These are phyloP conservation scores for Trametes cubensis DNA, from an alignment of 768 basidiomycete genomes.

Conservation along the genomic window DNA sequence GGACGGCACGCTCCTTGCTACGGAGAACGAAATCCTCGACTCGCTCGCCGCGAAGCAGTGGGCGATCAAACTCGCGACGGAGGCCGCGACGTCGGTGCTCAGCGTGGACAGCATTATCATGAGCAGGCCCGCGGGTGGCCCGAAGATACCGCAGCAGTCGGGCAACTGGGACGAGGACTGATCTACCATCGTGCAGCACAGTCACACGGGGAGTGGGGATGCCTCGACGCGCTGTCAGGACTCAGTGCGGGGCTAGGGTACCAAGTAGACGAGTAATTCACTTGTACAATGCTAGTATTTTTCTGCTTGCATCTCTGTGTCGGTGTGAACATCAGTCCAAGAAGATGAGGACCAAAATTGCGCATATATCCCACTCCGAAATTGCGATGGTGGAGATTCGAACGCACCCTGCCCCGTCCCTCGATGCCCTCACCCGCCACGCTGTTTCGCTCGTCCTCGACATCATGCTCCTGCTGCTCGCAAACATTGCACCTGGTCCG, in stretches of 20 bases:
- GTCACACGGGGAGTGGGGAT: neutral
- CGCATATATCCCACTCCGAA: neutral
- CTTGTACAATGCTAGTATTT: constrained; percentile 22
- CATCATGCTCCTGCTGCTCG: neutral
- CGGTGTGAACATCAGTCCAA: neutral
- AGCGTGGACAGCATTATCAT: constrained; percentile 98
- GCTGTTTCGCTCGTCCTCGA: neutral
- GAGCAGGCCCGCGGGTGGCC: constrained; percentile 90
- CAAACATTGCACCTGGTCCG: neutral
- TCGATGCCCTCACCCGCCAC: too few species aligned
- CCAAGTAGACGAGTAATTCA: constrained; percentile 24
- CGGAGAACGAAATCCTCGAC: constrained; percentile 74
- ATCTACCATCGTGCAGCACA: neutral
- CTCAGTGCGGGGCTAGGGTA: constrained; percentile 9
- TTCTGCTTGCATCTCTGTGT: constrained; percentile 4
- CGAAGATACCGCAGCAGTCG: constrained; percentile 84
- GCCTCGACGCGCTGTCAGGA: neutral
- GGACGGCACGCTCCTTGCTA: constrained; percentile 73
- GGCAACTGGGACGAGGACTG: constrained; percentile 86
- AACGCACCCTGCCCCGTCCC: neutral
- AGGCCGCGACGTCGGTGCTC: constrained; percentile 87
- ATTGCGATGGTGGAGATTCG: neutral
- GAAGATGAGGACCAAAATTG: neutral
- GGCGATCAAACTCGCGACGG: constrained; percentile 89
- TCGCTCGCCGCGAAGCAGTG: constrained; percentile 89